Evolutionary conservation across 2,329 filamentous ascomycete species (phyloP), one percentile per base, ranked within the genome.

Genomic region (Fusarium sp.): DNA sequence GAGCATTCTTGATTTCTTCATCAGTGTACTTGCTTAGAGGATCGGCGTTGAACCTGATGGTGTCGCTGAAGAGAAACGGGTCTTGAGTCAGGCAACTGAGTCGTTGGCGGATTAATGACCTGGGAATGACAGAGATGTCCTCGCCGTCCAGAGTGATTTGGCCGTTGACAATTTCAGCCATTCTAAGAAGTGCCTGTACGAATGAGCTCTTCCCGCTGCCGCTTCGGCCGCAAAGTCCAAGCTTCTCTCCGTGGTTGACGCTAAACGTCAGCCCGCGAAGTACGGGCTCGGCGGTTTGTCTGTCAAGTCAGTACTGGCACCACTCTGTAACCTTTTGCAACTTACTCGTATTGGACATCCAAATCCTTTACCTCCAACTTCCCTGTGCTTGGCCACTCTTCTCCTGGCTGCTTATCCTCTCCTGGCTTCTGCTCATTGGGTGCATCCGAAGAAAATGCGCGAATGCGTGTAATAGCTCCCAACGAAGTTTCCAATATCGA

Each of bases 61-160:
- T 87, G 18, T 87, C 87, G 2, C 83, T 83, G 27, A 90, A 83
- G 20, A 88, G 83, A 64, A 89, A 84, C 0, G 87, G 83, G 37
- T 90, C 88, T 79, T 90, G 89, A 0, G 88, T 86, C 8, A 90
- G 77, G 9, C 84, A 84, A 45, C 85, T 85, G 11, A 90, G 78
- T 6, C 73, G 75, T 13, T 80, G 70, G 10, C 82, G 81, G 23
- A 82, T 66, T 27, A 77, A 16, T 5, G 74, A 63, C 8, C 80
- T 76, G 0, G 81, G 78, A 5, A 83, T 23, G 4, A 6, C 68
- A 3, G 76, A 68, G 1, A 82, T 76, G 43, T 88, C 84, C 14
- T 87, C 70, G 2, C 83, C 84, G 54, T 90, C 88, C 16, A 90
- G 80, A 3, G 73, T 77, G 32, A 90, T 86, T 5, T 68, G 79